phyloP scores from a whole-genome alignment of 2,329 filamentous ascomycete genomes.

The Mollisia scopiformis region DNA sequence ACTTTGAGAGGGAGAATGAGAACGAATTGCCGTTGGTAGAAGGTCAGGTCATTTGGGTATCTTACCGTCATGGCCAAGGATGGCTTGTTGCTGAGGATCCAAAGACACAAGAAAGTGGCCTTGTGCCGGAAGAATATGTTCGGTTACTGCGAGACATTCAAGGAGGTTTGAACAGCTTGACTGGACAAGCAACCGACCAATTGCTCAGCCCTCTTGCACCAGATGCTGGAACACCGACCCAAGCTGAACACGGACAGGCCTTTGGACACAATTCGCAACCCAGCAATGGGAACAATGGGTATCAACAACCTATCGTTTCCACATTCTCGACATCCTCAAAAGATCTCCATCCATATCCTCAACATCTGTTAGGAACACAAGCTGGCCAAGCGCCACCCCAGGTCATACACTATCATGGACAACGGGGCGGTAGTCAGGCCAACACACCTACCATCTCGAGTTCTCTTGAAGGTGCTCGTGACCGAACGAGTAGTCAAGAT shows the following conservation, averaged over 20 bases:
- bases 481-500: constrained; percentile 32
- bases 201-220: constrained; percentile 51
- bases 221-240: constrained; percentile 64
- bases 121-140: constrained; percentile 97
- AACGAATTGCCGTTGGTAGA: constrained; percentile 93
- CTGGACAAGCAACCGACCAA: constrained; percentile 59
- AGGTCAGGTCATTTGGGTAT: constrained; percentile 95
- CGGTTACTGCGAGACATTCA: constrained; percentile 90
- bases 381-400: constrained; percentile 66
- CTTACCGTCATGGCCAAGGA: constrained; percentile 92
- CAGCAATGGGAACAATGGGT: constrained; percentile 57
- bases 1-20: constrained; percentile 93
- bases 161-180: constrained; percentile 78
- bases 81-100: constrained; percentile 98
- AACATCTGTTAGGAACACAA: constrained; percentile 64
- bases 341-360: constrained; percentile 69
- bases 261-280: constrained; percentile 51
- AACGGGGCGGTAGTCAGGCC: constrained; percentile 67
- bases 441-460: constrained; percentile 59
- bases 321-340: constrained; percentile 73
- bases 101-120: constrained; percentile 88
- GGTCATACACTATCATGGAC: constrained; percentile 69
- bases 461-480: constrained; percentile 30
- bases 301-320: constrained; percentile 68
- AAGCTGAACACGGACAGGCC: constrained; percentile 55